phyloP scores from a whole-genome alignment of 2,329 filamentous ascomycete genomes.

The Biscogniauxia mediterranea region DNA sequence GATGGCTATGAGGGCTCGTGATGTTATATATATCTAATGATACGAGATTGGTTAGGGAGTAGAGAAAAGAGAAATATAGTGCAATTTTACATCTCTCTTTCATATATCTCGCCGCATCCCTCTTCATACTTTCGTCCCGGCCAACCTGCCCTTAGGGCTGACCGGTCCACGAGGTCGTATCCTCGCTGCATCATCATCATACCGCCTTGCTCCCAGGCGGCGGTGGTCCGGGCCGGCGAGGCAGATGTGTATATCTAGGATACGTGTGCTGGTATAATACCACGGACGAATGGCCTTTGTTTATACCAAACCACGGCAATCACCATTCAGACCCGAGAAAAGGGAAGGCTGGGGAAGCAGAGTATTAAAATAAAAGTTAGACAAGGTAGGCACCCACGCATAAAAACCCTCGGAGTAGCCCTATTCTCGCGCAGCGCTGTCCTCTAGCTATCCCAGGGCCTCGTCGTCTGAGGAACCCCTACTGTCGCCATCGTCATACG shows the following conservation, averaged over 20 bases:
- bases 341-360: no score
- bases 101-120: no score
- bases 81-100: no score
- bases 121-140: conserved; percentile 7
- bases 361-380: no score
- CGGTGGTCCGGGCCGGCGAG: not conserved
- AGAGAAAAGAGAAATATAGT: no score
- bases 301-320: not conserved
- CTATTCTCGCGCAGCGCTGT: conserved; percentile 34
- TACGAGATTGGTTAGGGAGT: no score
- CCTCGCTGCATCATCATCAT: no score
- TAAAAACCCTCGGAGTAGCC: conserved; percentile 29
- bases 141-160: not conserved
- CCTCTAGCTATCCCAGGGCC: conserved; percentile 22
- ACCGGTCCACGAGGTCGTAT: no score
- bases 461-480: conserved; percentile 20
- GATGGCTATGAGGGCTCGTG: no score
- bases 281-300: not conserved
- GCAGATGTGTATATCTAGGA: not conserved
- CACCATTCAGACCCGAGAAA: no score
- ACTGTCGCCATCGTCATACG: conserved; percentile 9
- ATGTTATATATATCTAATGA: no score
- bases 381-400: conserved; percentile 31
- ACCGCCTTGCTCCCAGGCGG: no score
- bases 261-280: not conserved